Conservation (phyloP, 2,329 filamentous ascomycete species). For the Colletotrichum zoysiae region DNA sequence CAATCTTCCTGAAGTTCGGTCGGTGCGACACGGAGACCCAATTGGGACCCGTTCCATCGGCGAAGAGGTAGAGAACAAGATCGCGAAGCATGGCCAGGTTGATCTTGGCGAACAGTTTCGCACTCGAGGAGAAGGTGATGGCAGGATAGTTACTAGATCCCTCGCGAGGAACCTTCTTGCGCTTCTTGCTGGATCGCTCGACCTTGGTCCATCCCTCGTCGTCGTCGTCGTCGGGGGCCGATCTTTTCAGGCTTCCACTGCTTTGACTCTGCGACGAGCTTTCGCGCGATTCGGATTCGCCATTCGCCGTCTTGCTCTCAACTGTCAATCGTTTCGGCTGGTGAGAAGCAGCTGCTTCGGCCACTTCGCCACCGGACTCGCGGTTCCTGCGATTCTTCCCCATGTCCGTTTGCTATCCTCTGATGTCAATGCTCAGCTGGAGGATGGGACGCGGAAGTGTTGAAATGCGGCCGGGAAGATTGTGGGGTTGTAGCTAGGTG, state of each 20-base stretch:
- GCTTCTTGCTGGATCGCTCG: slow-evolving; percentile 66
- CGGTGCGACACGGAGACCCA: slow-evolving; percentile 75
- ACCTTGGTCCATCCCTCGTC: slow-evolving; percentile 68
- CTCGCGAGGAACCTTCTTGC: slow-evolving; percentile 70
- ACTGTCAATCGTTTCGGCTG: slow-evolving; percentile 5
- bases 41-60: slow-evolving; percentile 73
- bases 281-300: slow-evolving; percentile 15
- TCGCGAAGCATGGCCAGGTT: slow-evolving; percentile 73
- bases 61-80: slow-evolving; percentile 75
- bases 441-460: neutral
- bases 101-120: slow-evolving; percentile 72
- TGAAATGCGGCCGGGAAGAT: neutral
- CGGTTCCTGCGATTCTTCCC: slow-evolving; percentile 30
- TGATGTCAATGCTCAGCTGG: neutral
- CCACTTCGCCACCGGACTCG: slow-evolving; percentile 32
- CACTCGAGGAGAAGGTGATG: slow-evolving; percentile 68
- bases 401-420: slow-evolving; percentile 11
- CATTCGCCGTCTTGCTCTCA: slow-evolving; percentile 1
- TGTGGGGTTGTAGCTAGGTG: slow-evolving; percentile 18
- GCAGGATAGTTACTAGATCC: slow-evolving; percentile 70
- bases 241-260: slow-evolving; percentile 61
- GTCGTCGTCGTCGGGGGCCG: slow-evolving; percentile 56
- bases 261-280: slow-evolving; percentile 46
- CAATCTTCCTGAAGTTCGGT: slow-evolving; percentile 79
- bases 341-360: neutral